phyloP scores from a whole-genome alignment of 805 yeast species.

The Cyberlindnera subsufficiens region DNA sequence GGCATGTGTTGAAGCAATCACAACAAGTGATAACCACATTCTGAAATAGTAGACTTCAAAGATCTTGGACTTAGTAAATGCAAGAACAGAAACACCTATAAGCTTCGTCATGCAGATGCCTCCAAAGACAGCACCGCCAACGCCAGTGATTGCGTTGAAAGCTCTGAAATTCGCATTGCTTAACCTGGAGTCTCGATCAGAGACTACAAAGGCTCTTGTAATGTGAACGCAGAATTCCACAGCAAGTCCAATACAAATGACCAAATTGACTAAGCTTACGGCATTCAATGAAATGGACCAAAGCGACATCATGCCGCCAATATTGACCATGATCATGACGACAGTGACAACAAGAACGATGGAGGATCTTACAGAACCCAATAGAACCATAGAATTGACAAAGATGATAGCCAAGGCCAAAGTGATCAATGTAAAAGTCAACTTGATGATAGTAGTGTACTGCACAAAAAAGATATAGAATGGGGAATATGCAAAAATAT shows the following conservation, averaged over 20 bases:
- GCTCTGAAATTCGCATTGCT: constrained; percentile 27
- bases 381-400: constrained; percentile 43
- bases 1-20: constrained; percentile 75
- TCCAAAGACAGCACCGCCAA: constrained; percentile 87
- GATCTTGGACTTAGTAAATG: constrained; percentile 81
- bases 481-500: constrained; percentile 83
- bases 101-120: constrained; percentile 89
- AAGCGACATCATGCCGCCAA: constrained; percentile 75
- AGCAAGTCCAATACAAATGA: constrained; percentile 89
- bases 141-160: constrained; percentile 57
- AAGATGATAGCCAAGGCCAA: constrained; percentile 50
- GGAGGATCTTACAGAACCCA: constrained; percentile 67
- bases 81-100: constrained; percentile 81
- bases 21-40: constrained; percentile 84
- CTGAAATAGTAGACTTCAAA: constrained; percentile 90
- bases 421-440: constrained; percentile 49
- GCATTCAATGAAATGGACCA: constrained; percentile 82
- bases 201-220: constrained; percentile 60
- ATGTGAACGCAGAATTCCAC: constrained; percentile 92
- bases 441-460: constrained; percentile 57
- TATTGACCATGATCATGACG: constrained; percentile 56
- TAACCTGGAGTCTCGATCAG: constrained; percentile 30
- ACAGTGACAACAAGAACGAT: constrained; percentile 52
- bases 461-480: constrained; percentile 92
- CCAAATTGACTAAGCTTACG: constrained; percentile 78